These are phyloP conservation scores for Phytopythium chamaehyphon DNA, from an alignment of 352 stramenopile species.

Conservation along the genomic window DNA sequence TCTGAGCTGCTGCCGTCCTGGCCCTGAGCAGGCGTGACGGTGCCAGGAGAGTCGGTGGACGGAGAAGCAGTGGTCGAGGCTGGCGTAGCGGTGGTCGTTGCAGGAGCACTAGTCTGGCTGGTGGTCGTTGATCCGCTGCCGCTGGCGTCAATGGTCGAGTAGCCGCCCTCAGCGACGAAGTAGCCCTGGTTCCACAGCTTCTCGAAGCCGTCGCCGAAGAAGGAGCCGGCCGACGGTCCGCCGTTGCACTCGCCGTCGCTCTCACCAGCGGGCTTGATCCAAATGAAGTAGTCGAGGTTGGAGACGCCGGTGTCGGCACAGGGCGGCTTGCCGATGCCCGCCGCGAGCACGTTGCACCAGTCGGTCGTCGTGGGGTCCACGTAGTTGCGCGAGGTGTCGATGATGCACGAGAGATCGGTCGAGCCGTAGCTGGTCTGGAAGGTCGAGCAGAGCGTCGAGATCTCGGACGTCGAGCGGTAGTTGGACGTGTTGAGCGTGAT, in stretches of 20 bases:
- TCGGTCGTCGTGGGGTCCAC: constrained; percentile 29
- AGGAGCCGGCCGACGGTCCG: constrained; percentile 42
- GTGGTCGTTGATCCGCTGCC: constrained; percentile 2
- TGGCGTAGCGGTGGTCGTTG: constrained; percentile 1
- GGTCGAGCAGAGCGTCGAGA: constrained; percentile 38
- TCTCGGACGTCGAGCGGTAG: constrained; percentile 54
- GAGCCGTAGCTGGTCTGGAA: constrained; percentile 50
- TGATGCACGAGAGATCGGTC: constrained; percentile 41
- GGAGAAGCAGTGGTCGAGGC: neutral
- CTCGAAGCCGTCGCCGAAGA: constrained; percentile 53
- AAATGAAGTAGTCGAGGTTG: constrained; percentile 68
- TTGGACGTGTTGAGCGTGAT: constrained; percentile 75
- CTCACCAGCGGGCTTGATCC: constrained; percentile 61
- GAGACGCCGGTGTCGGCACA: constrained; percentile 33
- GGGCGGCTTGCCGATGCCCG: constrained; percentile 52
- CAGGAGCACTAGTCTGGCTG: neutral
- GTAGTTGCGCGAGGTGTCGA: constrained; percentile 69
- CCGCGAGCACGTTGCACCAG: constrained; percentile 67
- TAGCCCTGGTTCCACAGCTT: constrained; percentile 66
- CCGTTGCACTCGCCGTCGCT: constrained; percentile 58
- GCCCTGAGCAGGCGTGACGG: neutral
- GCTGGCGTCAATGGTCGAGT: constrained; percentile 4
- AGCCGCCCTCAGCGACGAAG: constrained; percentile 37
- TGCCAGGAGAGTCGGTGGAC: constrained; percentile 1
- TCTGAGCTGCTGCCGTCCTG: neutral